Evolutionary conservation across 345 rosid species (phyloP), one percentile per base, ranked within the genome.

Genomic region (Clausena lansium): DNA sequence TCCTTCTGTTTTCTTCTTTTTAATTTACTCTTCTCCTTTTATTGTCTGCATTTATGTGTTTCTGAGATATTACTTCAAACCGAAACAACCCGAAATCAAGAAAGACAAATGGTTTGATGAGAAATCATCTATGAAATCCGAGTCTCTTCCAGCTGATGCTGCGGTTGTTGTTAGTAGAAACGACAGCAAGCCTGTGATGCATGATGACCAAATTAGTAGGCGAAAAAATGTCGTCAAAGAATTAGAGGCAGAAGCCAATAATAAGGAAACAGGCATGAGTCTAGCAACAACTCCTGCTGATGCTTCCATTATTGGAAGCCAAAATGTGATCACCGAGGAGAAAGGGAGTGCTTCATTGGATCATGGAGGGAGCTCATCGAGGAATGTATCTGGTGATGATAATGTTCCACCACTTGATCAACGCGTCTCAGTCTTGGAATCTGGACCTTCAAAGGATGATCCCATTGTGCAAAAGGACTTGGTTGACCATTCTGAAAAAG

Each of bases 1-100:
- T 72, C 95, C 97, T 35, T 81, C 83, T 55, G 68, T 88, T 74
- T 91, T 96, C 87, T 80, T 57, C 78, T 28, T 86, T 74, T 38
- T 92, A 84, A 33, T 91, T 66, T 92, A 66, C 66, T 70, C 88
- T 79, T 79, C 84, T 61, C 94, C 94, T 1, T 33, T 90, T 54
- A n/a, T 91, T 17, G 77, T 81, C 55, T 84, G 80, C 84, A 74
- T 85, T 52, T 62, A 69, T 30, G 76, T 85, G 70, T 78, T 71
- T 30, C 62, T 87, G 38, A 78, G 81, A 32, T 73, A 65, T 55
- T 84, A 82, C 76, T 38, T 70, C 67, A 71, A 64, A 76, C n/a
- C 61, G 28, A 78, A 81, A 39, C 50, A 9, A 2, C 32, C 62
- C 5, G 63, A 77, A 59, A 45, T 20, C 36, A 71, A 55, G 27